phyloP scores from a whole-genome alignment of 345 rosid genomes.

The Turnera subulata region DNA sequence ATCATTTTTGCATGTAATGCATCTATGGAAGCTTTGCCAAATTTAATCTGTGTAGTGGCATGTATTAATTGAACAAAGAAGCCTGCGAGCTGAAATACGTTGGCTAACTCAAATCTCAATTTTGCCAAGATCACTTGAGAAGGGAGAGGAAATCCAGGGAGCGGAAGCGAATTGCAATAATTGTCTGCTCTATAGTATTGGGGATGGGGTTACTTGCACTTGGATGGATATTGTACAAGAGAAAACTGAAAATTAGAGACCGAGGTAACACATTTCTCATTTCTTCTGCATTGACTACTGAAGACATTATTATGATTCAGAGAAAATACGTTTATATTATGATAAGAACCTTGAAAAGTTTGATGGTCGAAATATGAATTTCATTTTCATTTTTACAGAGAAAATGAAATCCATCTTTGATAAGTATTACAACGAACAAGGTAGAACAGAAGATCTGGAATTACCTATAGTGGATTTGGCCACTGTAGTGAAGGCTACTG shows the following conservation, averaged over 20 bases:
- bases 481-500: constrained; percentile 16
- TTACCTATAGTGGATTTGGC: constrained; percentile 3
- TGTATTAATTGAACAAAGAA: no score
- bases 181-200: not conserved
- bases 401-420: not conserved
- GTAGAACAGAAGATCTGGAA: constrained; percentile 16
- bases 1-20: not conserved
- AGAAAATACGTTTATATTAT: no score
- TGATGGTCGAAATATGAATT: not conserved
- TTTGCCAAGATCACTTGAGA: constrained; percentile 6
- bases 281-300: not conserved
- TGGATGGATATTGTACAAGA: constrained; percentile 4
- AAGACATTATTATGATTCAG: no score
- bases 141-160: not conserved
- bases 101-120: not conserved
- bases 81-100: not conserved
- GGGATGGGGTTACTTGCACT: constrained; percentile 3
- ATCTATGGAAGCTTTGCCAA: no score
- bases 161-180: constrained; percentile 11
- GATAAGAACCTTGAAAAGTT: not conserved
- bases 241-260: constrained; percentile 5
- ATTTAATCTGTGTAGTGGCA: no score
- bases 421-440: not conserved
- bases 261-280: constrained; percentile 10
- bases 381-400: not conserved